Percentiles rank a stretch among this genome's conserved stretches.
These are phyloP conservation scores for Ilyonectria destructans DNA, from an alignment of 2,329 filamentous ascomycete genomes.

Conservation along the genomic window DNA sequence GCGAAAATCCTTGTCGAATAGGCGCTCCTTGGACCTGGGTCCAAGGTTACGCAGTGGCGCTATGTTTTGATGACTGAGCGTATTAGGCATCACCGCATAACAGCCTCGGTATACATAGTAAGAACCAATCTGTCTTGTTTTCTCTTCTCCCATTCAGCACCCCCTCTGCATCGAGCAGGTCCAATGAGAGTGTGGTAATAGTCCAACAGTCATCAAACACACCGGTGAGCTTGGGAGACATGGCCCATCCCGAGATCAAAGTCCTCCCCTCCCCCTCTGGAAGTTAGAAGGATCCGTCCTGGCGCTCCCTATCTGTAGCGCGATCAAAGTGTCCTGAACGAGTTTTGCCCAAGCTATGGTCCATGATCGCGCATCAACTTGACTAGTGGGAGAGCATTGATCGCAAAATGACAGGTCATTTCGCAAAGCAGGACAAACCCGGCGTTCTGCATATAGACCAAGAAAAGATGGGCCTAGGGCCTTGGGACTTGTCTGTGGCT, in stretches of 20 bases:
- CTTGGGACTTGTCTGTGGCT: conserved; percentile 35
- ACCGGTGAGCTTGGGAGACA: conserved; percentile 10
- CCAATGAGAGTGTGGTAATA: conserved; percentile 39
- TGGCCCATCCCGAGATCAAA: conserved; percentile 2
- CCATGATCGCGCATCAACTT: conserved; percentile 22
- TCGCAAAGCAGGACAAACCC: conserved; percentile 41
- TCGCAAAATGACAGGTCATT: conserved; percentile 48
- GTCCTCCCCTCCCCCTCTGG: conserved; percentile 12
- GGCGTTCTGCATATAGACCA: conserved; percentile 41
- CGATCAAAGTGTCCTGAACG: not conserved
- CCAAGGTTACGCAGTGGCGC: conserved; percentile 36
- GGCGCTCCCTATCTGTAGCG: conserved; percentile 15
- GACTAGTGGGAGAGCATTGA: conserved; percentile 39
- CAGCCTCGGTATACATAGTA: conserved; percentile 26
- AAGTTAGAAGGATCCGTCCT: conserved; percentile 10
- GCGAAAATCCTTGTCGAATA: conserved; percentile 25
- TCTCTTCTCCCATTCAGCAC: conserved; percentile 47
- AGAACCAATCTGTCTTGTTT: conserved; percentile 43
- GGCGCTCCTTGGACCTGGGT: conserved; percentile 13
- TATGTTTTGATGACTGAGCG: conserved; percentile 25
- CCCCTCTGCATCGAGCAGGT: conserved; percentile 23
- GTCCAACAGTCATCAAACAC: conserved; percentile 21
- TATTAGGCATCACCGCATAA: conserved; percentile 41
- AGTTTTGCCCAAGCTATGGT: not conserved
- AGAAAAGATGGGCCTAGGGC: conserved; percentile 33